These are phyloP conservation scores for Aphanoascus verrucosus DNA, from an alignment of 2,329 filamentous ascomycete genomes.

Conservation along the genomic window DNA sequence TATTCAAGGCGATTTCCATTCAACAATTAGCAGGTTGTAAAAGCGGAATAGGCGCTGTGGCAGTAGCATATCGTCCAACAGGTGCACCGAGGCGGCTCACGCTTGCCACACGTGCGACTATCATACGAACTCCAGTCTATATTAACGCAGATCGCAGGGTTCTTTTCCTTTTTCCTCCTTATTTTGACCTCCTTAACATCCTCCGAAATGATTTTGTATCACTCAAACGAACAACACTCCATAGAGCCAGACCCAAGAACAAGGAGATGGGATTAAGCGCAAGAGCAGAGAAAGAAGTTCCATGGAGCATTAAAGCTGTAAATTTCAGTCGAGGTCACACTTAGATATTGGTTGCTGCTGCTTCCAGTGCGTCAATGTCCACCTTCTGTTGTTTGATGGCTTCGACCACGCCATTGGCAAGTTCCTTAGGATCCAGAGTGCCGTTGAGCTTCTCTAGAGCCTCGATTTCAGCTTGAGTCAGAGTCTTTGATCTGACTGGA, in stretches of 20 bases:
- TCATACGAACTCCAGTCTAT: neutral
- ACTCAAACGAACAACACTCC: neutral
- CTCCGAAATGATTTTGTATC: too few relatives aligned
- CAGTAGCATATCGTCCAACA: too few relatives aligned
- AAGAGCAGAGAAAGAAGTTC: neutral
- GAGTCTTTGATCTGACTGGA: conserved; percentile 45
- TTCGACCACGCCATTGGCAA: conserved; percentile 19
- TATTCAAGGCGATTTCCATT: neutral
- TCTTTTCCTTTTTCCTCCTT: neutral
- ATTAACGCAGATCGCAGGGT: neutral
- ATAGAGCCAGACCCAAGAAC: neutral
- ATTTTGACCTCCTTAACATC: too few relatives aligned
- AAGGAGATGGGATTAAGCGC: too few relatives aligned
- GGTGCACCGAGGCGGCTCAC: too few relatives aligned
- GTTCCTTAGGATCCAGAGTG: conserved; percentile 15
- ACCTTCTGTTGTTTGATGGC: conserved; percentile 21
- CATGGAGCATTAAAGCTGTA: too few relatives aligned
- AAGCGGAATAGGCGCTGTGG: too few relatives aligned
- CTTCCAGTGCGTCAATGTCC: conserved; percentile 15
- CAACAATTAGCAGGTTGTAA: too few relatives aligned
- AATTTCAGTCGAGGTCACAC: too few relatives aligned
- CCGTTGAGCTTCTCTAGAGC: conserved; percentile 34
- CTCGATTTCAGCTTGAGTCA: conserved; percentile 36
- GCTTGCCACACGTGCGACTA: too few relatives aligned
- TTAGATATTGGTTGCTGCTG: conserved; percentile 14